Base-by-base conservation (phyloP, 2,329 filamentous ascomycete species). In the Ilyonectria sp. region DNA sequence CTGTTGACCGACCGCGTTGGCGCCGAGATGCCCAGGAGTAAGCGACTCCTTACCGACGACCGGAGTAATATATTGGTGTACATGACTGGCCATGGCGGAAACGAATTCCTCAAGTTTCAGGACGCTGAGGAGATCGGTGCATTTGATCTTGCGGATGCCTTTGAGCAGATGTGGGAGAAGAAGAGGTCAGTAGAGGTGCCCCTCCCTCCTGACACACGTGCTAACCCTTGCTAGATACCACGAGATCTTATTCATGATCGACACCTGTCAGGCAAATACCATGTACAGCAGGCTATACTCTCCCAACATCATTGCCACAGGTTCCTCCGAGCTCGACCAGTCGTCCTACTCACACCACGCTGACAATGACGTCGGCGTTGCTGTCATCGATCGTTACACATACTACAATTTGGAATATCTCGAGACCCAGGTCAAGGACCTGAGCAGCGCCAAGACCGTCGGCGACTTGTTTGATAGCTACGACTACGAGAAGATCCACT, bases 161-260 rank as follows among this genome's bases (percentile, higher is more conserved):
- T 99, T 80, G 94, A 97, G 82, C 95, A 99, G 85, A 99, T 99
- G 96, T 98, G 95, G 93, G 96, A 99, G 87, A 99, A 99, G 90
- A 97, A 97, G 85, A 92, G 96, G 86, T 91, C n/a, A 13, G 72
- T 52, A 21, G 15, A 21, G 37, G 33, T 19, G n/a, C 21, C 23
- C 46, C 31, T 23, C 35, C 35, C 21, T 53, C 17, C 23, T 3
- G 46, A 5, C 47, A 43, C 8, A 26, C 31, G n/a, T 52, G 26
- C 65, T 73, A 49, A 71, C 40, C 13, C 7, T 60, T 33, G 21
- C 26, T 54, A 93, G 92, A 79, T 99, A 98, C 82, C 94, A 98
- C 80, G 96, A 99, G 82, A 91, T 99, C 74, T 89, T 99, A 65
- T 99, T 99, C 86, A 99, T 99, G 96, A 99, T 99, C 82, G 96